Base-by-base conservation (phyloP, 257 asterid genomes). In the Ophiorrhiza pumila region DNA sequence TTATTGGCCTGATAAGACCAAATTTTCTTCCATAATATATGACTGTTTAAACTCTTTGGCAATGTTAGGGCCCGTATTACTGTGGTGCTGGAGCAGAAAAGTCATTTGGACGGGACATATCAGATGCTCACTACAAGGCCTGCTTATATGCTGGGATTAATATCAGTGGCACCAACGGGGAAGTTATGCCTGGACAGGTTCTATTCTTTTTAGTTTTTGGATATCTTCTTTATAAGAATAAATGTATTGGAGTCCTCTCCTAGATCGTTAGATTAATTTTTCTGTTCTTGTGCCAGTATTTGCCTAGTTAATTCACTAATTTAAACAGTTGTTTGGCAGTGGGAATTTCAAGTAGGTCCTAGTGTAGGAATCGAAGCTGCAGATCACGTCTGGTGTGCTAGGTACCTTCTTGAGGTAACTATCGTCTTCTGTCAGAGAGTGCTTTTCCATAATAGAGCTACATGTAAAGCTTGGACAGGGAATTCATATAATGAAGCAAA, bases 301-400 rank as follows among this genome's bases (percentile, higher is more conserved):
- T 60, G 67, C 60, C 35, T 71, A 35, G 49, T 45, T 31, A 34
- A 53, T 41, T 46, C 35, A 29, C 64, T 49, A 39, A 76, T 65
- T 77, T 23, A n/a, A 52, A 32, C 50, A 65, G 46, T 50, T 50
- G 37, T 78, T 84, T 62, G 79, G 80, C 83, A 94, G 97, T 94
- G 98, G 98, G 98, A 94, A 75, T 94, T 91, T 70, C 98, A 91
- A 94, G 97, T 94, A 22, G 98, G 98, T 64, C 98, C 98, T 0
- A 89, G 97, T 62, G 95, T 90, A 55, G 98, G 98, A 65, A 94
- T 94, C 50, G 98, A 91, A 81, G 99, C 93, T 42, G 99, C 91
- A 37, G 97, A 94, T 78, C 99, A 94, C 85, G 87, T 91, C 74
- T 94, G 99, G 99, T 86, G 93, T 42, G 97, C 96, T 41, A 87